A percentile compares a stretch with the other conserved stretches of the same genome.
Conservation (phyloP, 495 filamentous ascomycete genomes). For the Cairneyella variabilis region DNA sequence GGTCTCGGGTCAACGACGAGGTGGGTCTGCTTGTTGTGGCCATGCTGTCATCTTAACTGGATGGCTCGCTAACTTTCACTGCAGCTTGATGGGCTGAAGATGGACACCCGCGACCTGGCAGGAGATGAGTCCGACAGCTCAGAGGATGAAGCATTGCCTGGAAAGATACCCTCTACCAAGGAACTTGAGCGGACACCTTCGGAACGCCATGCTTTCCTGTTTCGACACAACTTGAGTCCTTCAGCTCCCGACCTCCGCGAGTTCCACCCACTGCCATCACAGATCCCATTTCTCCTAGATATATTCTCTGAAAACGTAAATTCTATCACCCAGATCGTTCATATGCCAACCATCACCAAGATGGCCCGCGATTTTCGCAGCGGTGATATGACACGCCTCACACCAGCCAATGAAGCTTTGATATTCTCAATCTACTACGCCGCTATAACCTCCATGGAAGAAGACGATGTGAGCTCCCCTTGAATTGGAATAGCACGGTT, state of each 20-base stretch:
- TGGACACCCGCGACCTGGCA: constrained; percentile 30
- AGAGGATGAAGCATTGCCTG: constrained; percentile 35
- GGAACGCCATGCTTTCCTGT: constrained; percentile 53
- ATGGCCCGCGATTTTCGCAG: constrained; percentile 38
- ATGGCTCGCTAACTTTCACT: constrained; percentile 6
- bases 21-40: background rate
- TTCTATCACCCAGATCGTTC: constrained; percentile 41
- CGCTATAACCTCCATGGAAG: constrained; percentile 53
- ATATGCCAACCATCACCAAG: constrained; percentile 48
- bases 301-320: constrained; percentile 53
- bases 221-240: constrained; percentile 39
- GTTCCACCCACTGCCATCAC: constrained; percentile 48
- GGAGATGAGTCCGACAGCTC: constrained; percentile 35
- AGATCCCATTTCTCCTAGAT: constrained; percentile 48
- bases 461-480: constrained; percentile 41
- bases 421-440: constrained; percentile 60
- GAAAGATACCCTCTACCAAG: constrained; percentile 30
- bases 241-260: constrained; percentile 33
- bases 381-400: constrained; percentile 30
- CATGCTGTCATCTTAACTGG: constrained; percentile 14
- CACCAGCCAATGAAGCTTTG: constrained; percentile 49
- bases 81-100: constrained; percentile 42
- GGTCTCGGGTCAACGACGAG: constrained; percentile 10
- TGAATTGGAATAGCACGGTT: background rate
- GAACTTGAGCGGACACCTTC: constrained; percentile 39